These are phyloP conservation scores for Nicotiana paniculata DNA, from an alignment of 257 asterid species.

Conservation along the genomic window DNA sequence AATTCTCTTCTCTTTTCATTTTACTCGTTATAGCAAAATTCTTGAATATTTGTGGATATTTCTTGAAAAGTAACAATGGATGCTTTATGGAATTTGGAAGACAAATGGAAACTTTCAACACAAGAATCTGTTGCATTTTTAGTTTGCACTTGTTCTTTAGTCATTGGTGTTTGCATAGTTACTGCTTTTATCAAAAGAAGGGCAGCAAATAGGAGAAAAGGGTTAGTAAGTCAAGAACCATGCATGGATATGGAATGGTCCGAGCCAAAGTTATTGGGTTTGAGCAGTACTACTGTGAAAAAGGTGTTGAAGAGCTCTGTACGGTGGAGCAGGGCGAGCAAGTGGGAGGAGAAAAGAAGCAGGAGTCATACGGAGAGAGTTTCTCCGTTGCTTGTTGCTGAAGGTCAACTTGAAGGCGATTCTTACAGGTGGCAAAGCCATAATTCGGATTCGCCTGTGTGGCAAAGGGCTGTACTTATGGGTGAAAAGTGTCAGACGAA, in stretches of 20 bases:
- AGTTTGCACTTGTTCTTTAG: slow-evolving; percentile 33
- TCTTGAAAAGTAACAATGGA: slow-evolving; percentile 30
- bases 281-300: slow-evolving; percentile 12
- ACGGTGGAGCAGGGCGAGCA: slow-evolving; percentile 50
- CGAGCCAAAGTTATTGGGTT: not conserved
- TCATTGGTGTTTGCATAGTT: slow-evolving; percentile 24
- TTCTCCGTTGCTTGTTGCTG: slow-evolving; percentile 32
- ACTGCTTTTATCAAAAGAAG: slow-evolving; percentile 13
- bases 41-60: not conserved
- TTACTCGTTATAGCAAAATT: not conserved
- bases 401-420: slow-evolving; percentile 3
- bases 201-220: slow-evolving; percentile 13
- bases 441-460: slow-evolving; percentile 55
- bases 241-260: slow-evolving; percentile 3
- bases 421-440: slow-evolving; percentile 33
- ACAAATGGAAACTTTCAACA: slow-evolving; percentile 54
- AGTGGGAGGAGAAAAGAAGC: slow-evolving; percentile 26
- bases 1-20: not conserved
- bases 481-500: slow-evolving; percentile 30
- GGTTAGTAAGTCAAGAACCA: slow-evolving; percentile 33
- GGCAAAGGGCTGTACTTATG: slow-evolving; percentile 58
- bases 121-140: slow-evolving; percentile 39
- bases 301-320: slow-evolving; percentile 31
- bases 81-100: slow-evolving; percentile 65
- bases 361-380: slow-evolving; percentile 21